Evolutionary conservation across 2,329 filamentous ascomycete genomes (phyloP), one percentile per base, ranked within the genome.

Genomic region (Acephala macrosclerotiorum): DNA sequence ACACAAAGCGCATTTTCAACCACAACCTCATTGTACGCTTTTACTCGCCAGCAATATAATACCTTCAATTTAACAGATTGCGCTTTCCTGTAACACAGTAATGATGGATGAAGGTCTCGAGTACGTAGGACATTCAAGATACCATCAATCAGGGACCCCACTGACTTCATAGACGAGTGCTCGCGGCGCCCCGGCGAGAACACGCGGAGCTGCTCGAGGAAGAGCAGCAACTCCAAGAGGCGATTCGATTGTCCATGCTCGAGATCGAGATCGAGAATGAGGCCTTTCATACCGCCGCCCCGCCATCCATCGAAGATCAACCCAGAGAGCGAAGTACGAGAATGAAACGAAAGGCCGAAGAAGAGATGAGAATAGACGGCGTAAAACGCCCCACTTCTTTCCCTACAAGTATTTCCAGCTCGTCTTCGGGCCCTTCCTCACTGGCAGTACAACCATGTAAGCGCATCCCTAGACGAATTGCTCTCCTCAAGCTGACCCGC

Each of bases 301-400:
- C 60, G 9, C 42, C 51, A 14, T 11, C 57, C 14, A 42, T 61
- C 40, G 12, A 61, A 3, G 61, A 61, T n/a, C 61, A 55, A 33
- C 58, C 56, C 33, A 45, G 20, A 29, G 58, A 63, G 36, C 57
- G 38, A 25, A 63, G 58, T 35, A 22, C 29, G 14, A 59, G 40
- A 29, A 63, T 51, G 38, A 67, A 67, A 22, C 66, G 66, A 16
- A 65, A 67, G 20, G 66, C 66, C 20, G 62, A 63, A 49, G 62
- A 65, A 1, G 60, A 67, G n/a, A 26, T 67, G 1, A 25, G 25
- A n/a, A 26, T 29, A 47, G 18, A 22, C 4, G 45, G 35, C 5
- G 14, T n/a, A 40, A 63, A 64, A 33, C 51, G 49, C 8, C 36
- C 26, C 25, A 8, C 20, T 26, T 26, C 18, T 40, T 6, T 26